Conservation (phyloP, 2,329 filamentous ascomycete genomes). For the Aspergillus versicolor region DNA sequence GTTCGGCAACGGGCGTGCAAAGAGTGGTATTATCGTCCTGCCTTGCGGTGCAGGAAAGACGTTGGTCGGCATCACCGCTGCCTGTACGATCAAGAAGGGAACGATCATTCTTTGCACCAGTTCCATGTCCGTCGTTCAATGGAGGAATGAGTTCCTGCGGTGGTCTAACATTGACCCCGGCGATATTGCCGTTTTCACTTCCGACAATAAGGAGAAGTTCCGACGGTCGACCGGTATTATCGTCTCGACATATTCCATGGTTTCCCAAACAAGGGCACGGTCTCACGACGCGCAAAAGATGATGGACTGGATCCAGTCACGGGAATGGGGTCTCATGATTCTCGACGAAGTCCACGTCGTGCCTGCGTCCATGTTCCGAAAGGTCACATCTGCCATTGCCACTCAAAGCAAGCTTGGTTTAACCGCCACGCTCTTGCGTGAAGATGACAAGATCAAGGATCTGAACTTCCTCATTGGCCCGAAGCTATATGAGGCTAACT, state of each 20-base stretch:
- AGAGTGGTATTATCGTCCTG: constrained; percentile 95
- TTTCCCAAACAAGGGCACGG: constrained; percentile 83
- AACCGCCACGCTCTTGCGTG: constrained; percentile 88
- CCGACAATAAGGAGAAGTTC: constrained; percentile 84
- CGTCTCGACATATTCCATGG: constrained; percentile 98
- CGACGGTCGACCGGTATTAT: constrained; percentile 91
- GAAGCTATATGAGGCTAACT: constrained; percentile 97
- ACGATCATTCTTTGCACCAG: constrained; percentile 94
- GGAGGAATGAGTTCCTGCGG: constrained; percentile 93
- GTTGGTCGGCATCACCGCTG: constrained; percentile 94
- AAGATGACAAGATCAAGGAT: constrained; percentile 98
- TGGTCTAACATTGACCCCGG: constrained; percentile 98
- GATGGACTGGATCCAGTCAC: constrained; percentile 86
- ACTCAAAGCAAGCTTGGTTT: constrained; percentile 93
- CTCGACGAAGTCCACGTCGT: constrained; percentile 98
- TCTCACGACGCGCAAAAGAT: constrained; percentile 95
- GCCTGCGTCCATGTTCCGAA: constrained; percentile 92
- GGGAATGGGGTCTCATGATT: constrained; percentile 97
- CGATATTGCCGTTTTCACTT: constrained; percentile 92
- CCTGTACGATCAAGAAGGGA: constrained; percentile 96
- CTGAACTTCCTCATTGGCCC: constrained; percentile 96
- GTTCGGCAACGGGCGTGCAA: constrained; percentile 97
- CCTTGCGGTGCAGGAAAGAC: constrained; percentile 98
- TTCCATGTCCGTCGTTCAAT: constrained; percentile 97
- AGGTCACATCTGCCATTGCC: constrained; percentile 89